phyloP scores from a whole-genome alignment of 306 rosid species.

The Luffa acutangula region DNA sequence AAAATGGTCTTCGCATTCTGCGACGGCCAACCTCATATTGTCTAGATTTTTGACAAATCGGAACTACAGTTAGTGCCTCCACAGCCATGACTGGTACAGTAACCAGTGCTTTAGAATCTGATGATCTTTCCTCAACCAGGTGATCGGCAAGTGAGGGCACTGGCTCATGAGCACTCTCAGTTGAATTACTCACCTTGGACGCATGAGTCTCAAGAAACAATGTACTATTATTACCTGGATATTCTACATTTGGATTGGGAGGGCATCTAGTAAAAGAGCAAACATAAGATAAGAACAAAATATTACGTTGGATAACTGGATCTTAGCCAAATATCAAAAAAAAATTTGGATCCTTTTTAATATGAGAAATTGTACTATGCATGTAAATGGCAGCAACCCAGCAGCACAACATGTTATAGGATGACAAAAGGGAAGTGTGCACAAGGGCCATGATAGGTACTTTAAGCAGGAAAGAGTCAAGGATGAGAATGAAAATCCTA shows the following conservation, averaged over 20 bases:
- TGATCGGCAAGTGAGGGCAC: slow-evolving; percentile 25
- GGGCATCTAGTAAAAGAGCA: neutral
- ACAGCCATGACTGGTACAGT: slow-evolving; percentile 43
- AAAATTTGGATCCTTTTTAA: neutral
- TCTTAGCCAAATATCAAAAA: neutral
- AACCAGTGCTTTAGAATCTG: slow-evolving; percentile 45
- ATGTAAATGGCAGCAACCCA: neutral
- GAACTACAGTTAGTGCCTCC: slow-evolving; percentile 41
- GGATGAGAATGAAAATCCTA: neutral
- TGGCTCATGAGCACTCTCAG: neutral
- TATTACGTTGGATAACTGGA: neutral
- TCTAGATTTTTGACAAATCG: slow-evolving; percentile 39
- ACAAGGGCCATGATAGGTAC: neutral
- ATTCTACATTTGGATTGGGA: neutral
- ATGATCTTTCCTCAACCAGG: slow-evolving; percentile 24
- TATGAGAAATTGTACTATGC: neutral
- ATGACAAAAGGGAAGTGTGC: neutral
- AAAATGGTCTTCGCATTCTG: slow-evolving; percentile 81
- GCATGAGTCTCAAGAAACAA: neutral
- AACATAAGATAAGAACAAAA: neutral
- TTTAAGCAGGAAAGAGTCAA: neutral
- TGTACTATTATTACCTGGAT: neutral
- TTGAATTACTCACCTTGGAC: neutral
- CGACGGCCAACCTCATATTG: slow-evolving; percentile 55
- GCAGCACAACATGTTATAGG: neutral